A percentile compares a stretch with the other conserved stretches of the same genome.
Evolutionary conservation across 768 basidiomycete species (phyloP).

Genomic region (Boletus tylopilopsis): DNA sequence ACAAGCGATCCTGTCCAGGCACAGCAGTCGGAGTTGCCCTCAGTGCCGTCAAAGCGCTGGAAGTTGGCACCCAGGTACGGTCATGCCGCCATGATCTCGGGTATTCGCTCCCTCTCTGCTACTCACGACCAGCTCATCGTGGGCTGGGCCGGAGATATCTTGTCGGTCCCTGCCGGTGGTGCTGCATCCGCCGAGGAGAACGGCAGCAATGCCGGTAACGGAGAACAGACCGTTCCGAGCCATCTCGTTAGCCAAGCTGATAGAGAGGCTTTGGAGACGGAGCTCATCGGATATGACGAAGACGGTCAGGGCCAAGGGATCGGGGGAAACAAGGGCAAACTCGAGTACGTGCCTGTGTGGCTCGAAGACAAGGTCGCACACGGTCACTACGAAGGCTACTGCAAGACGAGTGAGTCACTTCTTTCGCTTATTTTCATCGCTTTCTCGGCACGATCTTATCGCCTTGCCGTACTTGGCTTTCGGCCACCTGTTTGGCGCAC

Average conservation of each 20-base stretch:
- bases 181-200: slow-evolving; percentile 27
- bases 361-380: slow-evolving; percentile 85
- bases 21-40: slow-evolving; percentile 4
- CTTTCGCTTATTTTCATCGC: background rate
- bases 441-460: slow-evolving; percentile 9
- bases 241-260: slow-evolving; percentile 58
- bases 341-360: slow-evolving; percentile 87
- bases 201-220: background rate
- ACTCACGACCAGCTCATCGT: slow-evolving; percentile 90
- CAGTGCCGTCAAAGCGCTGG: slow-evolving; percentile 49
- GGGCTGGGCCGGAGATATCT: slow-evolving; percentile 91
- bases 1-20: slow-evolving; percentile 7
- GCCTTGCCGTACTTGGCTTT: background rate
- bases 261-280: slow-evolving; percentile 58
- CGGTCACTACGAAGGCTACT: slow-evolving; percentile 96
- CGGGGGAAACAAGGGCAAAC: slow-evolving; percentile 42
- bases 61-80: slow-evolving; percentile 75
- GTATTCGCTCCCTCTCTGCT: slow-evolving; percentile 77
- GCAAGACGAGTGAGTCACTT: slow-evolving; percentile 81
- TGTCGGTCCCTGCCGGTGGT: slow-evolving; percentile 39
- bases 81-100: slow-evolving; percentile 93
- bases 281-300: slow-evolving; percentile 54
- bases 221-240: slow-evolving; percentile 41
- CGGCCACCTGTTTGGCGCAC: slow-evolving; percentile 1
- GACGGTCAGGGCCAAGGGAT: slow-evolving; percentile 46